phyloP scores from a whole-genome alignment of 2,329 filamentous ascomycete genomes.

The Botryotinia convoluta region DNA sequence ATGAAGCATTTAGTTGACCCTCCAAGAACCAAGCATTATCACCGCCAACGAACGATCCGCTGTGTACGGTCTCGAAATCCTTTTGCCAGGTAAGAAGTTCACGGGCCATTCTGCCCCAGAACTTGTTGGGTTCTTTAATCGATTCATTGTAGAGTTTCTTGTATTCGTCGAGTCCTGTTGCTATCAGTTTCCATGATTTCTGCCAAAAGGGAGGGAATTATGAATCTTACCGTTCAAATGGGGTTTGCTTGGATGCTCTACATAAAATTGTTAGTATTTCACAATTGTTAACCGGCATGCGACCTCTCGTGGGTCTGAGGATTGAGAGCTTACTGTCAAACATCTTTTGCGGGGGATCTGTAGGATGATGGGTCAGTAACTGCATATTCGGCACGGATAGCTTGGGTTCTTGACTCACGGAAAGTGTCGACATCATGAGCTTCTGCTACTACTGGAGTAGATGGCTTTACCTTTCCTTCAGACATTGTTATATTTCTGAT shows the following conservation, averaged over 20 bases:
- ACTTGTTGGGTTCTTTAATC: slow-evolving; percentile 82
- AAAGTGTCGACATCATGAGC: slow-evolving; percentile 75
- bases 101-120: slow-evolving; percentile 83
- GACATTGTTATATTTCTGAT: slow-evolving; percentile 42
- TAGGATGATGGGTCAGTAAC: slow-evolving; percentile 26
- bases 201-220: not conserved
- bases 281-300: slow-evolving; percentile 20
- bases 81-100: slow-evolving; percentile 87
- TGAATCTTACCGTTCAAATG: slow-evolving; percentile 59
- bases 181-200: slow-evolving; percentile 6
- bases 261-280: slow-evolving; percentile 35
- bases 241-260: slow-evolving; percentile 69
- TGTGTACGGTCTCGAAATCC: slow-evolving; percentile 87
- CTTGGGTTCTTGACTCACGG: slow-evolving; percentile 48
- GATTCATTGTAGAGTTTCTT: slow-evolving; percentile 74
- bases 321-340: slow-evolving; percentile 56
- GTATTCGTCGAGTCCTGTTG: slow-evolving; percentile 62
- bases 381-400: slow-evolving; percentile 11
- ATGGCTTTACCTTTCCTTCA: slow-evolving; percentile 40
- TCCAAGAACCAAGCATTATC: slow-evolving; percentile 95
- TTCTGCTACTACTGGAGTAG: slow-evolving; percentile 64
- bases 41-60: slow-evolving; percentile 72
- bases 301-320: slow-evolving; percentile 1
- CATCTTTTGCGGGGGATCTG: slow-evolving; percentile 65
- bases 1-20: slow-evolving; percentile 89